phyloP scores from a whole-genome alignment of 805 yeast genomes.

The Saturnispora galanensis region DNA sequence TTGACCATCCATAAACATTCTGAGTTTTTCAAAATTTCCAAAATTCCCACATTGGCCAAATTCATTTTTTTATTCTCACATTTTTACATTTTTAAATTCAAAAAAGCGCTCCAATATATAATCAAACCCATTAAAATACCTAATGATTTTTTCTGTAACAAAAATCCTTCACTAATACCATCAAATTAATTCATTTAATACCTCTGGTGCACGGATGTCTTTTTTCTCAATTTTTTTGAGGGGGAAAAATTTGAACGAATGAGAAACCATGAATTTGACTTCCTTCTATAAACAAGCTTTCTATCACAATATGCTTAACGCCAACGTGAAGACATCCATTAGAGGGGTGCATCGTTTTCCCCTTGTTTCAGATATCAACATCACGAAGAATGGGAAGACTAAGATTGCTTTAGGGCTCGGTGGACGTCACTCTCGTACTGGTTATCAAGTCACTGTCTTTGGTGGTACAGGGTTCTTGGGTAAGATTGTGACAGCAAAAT shows the following conservation, averaged over 20 bases:
- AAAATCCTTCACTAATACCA: no score
- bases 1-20: no score
- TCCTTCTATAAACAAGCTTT: no score
- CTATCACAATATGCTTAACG: conserved; percentile 3
- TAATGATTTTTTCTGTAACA: no score
- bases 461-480: conserved; percentile 79
- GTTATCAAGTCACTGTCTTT: conserved; percentile 81
- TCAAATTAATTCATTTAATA: background rate
- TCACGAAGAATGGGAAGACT: conserved; percentile 69
- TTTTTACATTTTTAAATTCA: no score
- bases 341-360: conserved; percentile 26
- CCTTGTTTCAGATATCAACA: conserved; percentile 51
- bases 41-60: no score
- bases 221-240: background rate
- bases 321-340: background rate
- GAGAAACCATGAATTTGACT: background rate
- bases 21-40: no score
- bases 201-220: conserved; percentile 3
- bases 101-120: no score
- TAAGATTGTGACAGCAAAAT: conserved; percentile 54
- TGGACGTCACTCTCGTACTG: conserved; percentile 78
- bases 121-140: no score
- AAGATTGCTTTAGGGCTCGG: conserved; percentile 64
- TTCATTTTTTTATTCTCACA: no score
- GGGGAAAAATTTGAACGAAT: conserved; percentile 4